Percentiles rank a stretch among this genome's conserved stretches.
Evolutionary conservation across 2,329 filamentous ascomycete genomes (phyloP).

Genomic region (Diaporthe aspalathi): DNA sequence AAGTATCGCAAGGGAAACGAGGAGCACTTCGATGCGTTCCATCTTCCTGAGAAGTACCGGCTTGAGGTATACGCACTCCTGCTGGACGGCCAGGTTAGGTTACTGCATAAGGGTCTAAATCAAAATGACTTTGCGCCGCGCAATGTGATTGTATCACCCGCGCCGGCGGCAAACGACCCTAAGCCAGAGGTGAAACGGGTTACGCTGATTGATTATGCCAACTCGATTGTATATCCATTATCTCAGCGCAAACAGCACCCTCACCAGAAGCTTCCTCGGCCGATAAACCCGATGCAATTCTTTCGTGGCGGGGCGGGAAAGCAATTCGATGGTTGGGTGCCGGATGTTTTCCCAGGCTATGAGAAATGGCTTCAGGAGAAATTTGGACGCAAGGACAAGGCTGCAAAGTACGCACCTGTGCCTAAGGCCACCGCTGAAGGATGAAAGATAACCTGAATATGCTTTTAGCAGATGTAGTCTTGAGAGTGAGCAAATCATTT

Average conservation of each 20-base stretch:
- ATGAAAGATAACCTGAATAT: background rate
- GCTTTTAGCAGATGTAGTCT: background rate
- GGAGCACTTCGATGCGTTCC: conserved; percentile 7
- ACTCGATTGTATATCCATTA: conserved; percentile 11
- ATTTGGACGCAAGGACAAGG: background rate
- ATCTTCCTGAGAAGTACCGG: background rate
- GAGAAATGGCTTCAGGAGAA: background rate
- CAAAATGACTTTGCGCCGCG: background rate
- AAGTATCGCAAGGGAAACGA: background rate
- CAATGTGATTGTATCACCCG: conserved; percentile 3
- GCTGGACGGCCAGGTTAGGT: background rate
- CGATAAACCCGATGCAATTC: background rate
- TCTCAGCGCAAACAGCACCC: background rate
- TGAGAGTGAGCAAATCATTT: background rate
- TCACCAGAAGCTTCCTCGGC: background rate
- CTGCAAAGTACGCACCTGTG: background rate
- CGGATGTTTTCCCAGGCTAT: conserved; percentile 1
- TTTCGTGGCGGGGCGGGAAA: background rate
- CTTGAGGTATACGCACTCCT: conserved; percentile 1
- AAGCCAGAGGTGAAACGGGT: background rate
- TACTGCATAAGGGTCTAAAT: background rate
- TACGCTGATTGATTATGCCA: conserved; percentile 8
- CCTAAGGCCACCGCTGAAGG: background rate
- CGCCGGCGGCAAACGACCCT: background rate
- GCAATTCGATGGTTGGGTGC: background rate